A percentile compares a stretch with the other conserved stretches of the same genome.
phyloP scores from a whole-genome alignment of 2,329 filamentous ascomycete species.

The Colletotrichum theobromicola region DNA sequence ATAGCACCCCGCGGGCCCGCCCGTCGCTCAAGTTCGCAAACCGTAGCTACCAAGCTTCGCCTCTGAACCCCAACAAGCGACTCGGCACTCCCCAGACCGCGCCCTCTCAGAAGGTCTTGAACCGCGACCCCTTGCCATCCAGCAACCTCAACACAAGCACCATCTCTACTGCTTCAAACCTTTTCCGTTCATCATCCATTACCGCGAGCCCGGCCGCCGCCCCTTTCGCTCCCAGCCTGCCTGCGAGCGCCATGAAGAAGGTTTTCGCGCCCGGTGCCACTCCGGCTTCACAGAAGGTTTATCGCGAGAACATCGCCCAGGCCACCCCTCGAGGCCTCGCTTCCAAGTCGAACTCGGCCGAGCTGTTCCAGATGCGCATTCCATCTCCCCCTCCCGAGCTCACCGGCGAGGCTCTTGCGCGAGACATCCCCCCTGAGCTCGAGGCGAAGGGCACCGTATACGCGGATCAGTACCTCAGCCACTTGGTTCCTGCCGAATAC shows the following conservation, averaged over 20 bases:
- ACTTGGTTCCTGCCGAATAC: constrained; percentile 62
- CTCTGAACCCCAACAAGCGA: constrained; percentile 37
- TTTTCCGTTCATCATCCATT: constrained; percentile 45
- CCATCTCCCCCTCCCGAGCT: constrained; percentile 61
- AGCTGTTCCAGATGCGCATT: constrained; percentile 65
- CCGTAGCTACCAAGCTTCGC: constrained; percentile 45
- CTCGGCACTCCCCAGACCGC: constrained; percentile 43
- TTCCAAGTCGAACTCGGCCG: constrained; percentile 51
- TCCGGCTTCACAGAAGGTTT: constrained; percentile 46
- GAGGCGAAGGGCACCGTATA: constrained; percentile 61
- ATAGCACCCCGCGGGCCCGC: constrained; percentile 42
- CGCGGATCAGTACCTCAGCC: constrained; percentile 62
- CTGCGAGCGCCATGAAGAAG: constrained; percentile 50
- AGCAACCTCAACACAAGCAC: constrained; percentile 41
- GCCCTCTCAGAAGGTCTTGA: constrained; percentile 40
- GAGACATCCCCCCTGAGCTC: constrained; percentile 58
- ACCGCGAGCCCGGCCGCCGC: constrained; percentile 33
- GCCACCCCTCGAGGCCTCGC: constrained; percentile 55
- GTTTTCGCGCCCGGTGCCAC: constrained; percentile 52
- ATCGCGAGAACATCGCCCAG: constrained; percentile 51
- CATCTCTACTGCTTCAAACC: constrained; percentile 42
- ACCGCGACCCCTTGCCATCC: constrained; percentile 39
- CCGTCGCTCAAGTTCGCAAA: constrained; percentile 49
- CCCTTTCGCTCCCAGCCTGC: constrained; percentile 51
- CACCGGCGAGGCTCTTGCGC: constrained; percentile 58